Base-by-base conservation (phyloP, 768 basidiomycete species). In the Lepiota brunneoincarnata region DNA sequence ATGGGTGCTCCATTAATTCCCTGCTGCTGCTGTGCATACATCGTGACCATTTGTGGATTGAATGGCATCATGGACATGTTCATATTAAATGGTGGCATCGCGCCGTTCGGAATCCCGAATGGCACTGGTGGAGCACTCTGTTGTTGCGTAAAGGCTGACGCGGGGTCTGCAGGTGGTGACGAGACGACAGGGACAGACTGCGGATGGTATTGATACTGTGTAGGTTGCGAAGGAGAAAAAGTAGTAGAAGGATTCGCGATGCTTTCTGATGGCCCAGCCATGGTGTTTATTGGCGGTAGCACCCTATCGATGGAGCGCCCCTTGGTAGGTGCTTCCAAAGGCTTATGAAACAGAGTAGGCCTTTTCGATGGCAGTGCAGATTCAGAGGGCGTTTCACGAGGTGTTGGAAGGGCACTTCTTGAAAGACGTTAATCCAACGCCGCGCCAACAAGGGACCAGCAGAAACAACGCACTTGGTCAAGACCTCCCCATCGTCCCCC, bases 401-500 rank as follows among this genome's bases (percentile, higher is more conserved):
- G 85, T 3, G 84, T 86, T 28, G 84, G 84, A 49, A 86, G 64
- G 50, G 79, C 75, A 61, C 80, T 82, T 80, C 79, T 83, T 78
- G 65, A 62, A 68, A 57, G 64, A 49, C 49, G 14, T 47, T 5
- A 54, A 37, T 34, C 28, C 18, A 52, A 20, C 56, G 47, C 58
- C 52, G 41, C 21, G 24, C 47, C 38, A 51, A 47, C 53, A 55
- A 56, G n/a, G n/a, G 51, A 36, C 26, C 26, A 31, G 31, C 31
- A 41, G 46, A 42, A 47, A 31, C 20, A 44, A 74, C 80, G 71
- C 71, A 83, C 79, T 81, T 78, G 52, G 67, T 62, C 57, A 61
- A 70, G 54, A 69, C 72, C 51, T 73, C 76, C 21, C 70, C 74
- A 46, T 67, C 68, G 24, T 69, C 71, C 15, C 73, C 75, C 45